Base-by-base conservation (phyloP, 176 grass and related monocot species). In the Typha latifolia region DNA sequence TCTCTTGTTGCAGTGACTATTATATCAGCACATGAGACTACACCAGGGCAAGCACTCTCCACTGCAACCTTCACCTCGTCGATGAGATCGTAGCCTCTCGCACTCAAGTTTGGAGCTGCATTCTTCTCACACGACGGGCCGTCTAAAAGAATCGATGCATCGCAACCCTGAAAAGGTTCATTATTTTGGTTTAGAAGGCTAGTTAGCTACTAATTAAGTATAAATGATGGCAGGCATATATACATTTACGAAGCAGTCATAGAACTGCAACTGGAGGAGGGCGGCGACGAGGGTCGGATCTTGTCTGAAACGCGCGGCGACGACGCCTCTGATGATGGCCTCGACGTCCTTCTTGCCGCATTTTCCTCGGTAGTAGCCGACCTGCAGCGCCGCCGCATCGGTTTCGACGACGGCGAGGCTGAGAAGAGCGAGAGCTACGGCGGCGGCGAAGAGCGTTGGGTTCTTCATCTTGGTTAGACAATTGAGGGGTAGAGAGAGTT, bases 61-160 rank as follows among this genome's bases (percentile, higher is more conserved):
- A 96, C 66, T 14, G 69, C n/a, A 1, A 23, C n/a, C 69, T 96
- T 96, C 65, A 89, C 37, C 72, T 91, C 74, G 71, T 91, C 92
- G 69, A 96, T 82, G 19, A 84, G 51, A 56, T 91, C 92, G 68
- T 81, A 96, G 12, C 85, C 88, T 61, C 90, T 77, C 71, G 91
- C 67, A 22, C 62, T 80, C 65, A 3, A 73, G 70, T 91, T 96
- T 48, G 90, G 68, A 63, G 48, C 14, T 13, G 88, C 88, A 32
- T 80, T 89, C 72, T 96, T 96, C 85, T 96, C 92, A 62, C 79
- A 62, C 23, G 53, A 53, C 10, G 82, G 32, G 2, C 80, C 88
- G 22, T 91, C 85, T 12, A 96, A 66, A 12, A 96, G 74, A 21
- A 96, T 81, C 47, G 92, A 96, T 62, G 72, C 92, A 49, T 96